Evolutionary conservation across 371 early-diverging fungal species (phyloP).

Genomic region (Actinomucor elegans): DNA sequence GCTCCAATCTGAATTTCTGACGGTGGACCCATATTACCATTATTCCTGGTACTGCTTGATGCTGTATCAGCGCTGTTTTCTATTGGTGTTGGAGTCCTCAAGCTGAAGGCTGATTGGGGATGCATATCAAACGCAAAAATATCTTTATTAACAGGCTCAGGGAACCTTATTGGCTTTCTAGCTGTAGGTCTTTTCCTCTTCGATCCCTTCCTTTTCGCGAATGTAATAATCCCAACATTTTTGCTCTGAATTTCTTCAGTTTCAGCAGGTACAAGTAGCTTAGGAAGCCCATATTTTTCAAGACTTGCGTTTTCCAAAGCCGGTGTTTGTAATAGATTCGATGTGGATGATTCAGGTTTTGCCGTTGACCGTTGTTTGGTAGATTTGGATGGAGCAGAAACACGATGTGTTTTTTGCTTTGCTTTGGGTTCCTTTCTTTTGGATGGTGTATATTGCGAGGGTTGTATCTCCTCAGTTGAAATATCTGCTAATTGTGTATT

Average conservation of each 20-base stretch:
- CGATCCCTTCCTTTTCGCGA: not conserved
- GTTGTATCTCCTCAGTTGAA: not conserved
- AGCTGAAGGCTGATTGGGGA: not conserved
- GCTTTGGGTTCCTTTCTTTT: not conserved
- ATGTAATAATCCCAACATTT: not conserved
- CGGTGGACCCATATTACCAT: too few species aligned
- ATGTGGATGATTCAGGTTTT: too few species aligned
- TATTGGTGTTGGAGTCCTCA: not conserved
- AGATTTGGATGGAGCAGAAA: not conserved
- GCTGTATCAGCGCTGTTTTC: too few species aligned
- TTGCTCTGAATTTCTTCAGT: not conserved
- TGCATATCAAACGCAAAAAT: constrained; percentile 9
- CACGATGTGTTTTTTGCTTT: not conserved
- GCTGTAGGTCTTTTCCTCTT: not conserved
- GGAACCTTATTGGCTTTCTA: too few species aligned
- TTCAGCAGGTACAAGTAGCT: not conserved
- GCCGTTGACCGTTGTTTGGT: too few species aligned
- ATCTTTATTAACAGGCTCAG: too few species aligned
- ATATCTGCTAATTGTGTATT: constrained; percentile 1
- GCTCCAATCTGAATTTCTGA: too few species aligned
- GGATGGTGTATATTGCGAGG: not conserved
- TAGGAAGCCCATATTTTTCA: not conserved
- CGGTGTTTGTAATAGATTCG: too few species aligned
- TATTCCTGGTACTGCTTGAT: too few species aligned
- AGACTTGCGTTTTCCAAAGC: too few species aligned